A percentile compares a stretch with the other conserved stretches of the same genome.
Conservation (phyloP, 768 basidiomycete genomes). For the Hortiboletus flavorubellus region DNA sequence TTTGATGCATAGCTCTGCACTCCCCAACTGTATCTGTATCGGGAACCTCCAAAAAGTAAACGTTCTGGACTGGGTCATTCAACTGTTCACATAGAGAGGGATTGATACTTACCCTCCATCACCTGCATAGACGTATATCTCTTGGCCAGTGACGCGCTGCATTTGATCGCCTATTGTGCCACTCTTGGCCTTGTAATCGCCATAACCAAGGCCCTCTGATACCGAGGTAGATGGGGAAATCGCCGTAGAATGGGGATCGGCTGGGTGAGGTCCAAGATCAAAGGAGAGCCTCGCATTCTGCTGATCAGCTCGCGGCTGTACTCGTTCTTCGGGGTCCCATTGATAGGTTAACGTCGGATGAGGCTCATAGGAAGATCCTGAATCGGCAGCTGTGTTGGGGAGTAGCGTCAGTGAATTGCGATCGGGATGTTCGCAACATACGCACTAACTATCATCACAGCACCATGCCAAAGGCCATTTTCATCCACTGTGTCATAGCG, state of each 20-base stretch:
- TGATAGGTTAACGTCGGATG: constrained; percentile 64
- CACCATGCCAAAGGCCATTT: constrained; percentile 81
- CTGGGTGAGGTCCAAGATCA: constrained; percentile 69
- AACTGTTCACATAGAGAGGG: neutral
- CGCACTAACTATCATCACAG: constrained; percentile 84
- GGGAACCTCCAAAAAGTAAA: constrained; percentile 95
- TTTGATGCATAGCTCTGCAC: constrained; percentile 67
- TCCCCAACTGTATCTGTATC: constrained; percentile 72
- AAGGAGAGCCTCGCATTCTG: constrained; percentile 35
- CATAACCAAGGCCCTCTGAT: constrained; percentile 5
- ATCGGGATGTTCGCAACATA: constrained; percentile 20
- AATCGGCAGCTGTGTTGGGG: constrained; percentile 57
- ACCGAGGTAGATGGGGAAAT: constrained; percentile 25
- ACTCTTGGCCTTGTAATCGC: constrained; percentile 19
- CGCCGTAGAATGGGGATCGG: constrained; percentile 60
- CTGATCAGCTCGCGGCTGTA: constrained; percentile 9
- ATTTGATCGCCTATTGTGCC: constrained; percentile 30
- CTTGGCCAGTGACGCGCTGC: constrained; percentile 54
- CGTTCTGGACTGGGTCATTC: constrained; percentile 44
- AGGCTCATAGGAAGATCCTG: constrained; percentile 75
- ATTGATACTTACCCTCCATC: constrained; percentile 44
- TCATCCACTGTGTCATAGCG: constrained; percentile 87
- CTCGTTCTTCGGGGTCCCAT: constrained; percentile 61
- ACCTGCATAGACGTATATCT: constrained; percentile 68
- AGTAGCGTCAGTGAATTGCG: neutral